These are phyloP conservation scores for Sporothrix schenckii DNA, from an alignment of 2,329 filamentous ascomycete species.

Conservation along the genomic window DNA sequence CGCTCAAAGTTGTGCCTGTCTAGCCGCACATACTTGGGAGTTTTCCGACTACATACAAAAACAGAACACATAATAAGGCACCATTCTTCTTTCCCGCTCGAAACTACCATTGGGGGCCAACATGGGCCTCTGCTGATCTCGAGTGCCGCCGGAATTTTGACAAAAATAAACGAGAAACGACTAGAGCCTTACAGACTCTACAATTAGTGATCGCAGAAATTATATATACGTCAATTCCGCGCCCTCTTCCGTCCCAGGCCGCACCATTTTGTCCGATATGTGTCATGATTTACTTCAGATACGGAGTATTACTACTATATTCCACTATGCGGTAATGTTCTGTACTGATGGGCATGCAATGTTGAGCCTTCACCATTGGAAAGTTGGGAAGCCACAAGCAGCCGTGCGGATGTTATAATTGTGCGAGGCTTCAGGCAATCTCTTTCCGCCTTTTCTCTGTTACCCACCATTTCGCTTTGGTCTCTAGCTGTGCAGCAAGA, in stretches of 20 bases:
- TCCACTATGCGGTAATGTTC: not conserved
- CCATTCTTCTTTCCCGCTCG: not conserved
- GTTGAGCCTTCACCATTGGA: too few species aligned
- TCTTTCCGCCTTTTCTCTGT: not conserved
- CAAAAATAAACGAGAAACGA: not conserved
- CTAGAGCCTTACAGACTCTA: conserved; percentile 4
- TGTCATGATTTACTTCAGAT: not conserved
- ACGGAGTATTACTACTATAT: not conserved
- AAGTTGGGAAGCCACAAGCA: not conserved
- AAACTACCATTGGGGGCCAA: not conserved
- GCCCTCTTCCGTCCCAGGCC: not conserved
- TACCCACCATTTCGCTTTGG: not conserved
- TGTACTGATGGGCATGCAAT: not conserved
- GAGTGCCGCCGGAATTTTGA: not conserved
- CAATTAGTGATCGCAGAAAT: not conserved
- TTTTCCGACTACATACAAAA: not conserved
- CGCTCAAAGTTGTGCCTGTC: not conserved
- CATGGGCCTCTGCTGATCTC: not conserved
- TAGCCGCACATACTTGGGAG: too few species aligned
- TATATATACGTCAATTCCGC: not conserved
- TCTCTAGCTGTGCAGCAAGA: too few species aligned
- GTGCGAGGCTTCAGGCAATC: not conserved
- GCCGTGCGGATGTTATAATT: not conserved
- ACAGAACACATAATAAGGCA: not conserved
- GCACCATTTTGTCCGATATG: not conserved